Base-by-base conservation (phyloP, 1,284 basidiomycete species). In the Wallemia mellicola region DNA sequence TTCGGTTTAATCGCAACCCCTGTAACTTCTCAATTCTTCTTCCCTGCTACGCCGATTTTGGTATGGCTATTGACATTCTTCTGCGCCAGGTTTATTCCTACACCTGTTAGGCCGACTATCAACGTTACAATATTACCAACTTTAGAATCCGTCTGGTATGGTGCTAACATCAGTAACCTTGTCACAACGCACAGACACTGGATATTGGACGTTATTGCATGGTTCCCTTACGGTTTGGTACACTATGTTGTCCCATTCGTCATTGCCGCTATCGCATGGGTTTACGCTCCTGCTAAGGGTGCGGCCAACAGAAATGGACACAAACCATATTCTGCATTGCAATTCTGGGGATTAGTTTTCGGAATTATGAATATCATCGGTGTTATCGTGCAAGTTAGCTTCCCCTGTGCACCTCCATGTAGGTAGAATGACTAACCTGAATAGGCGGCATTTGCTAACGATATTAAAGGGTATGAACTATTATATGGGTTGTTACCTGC, bases 401-500 rank as follows among this genome's bases (percentile, higher is more conserved):
- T 98, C 61, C 94, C 92, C 0, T 95, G 89, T 67, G 82, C 92
- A 0, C 82, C 92, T 0, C 94, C 92, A 19, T 79, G 77, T 77
- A 60, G 70, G 74, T 72, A 19, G 22, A 14, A n/a, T 32, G 55
- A 38, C 22, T 24, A 25, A 19, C 59, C 19, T 22, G 19, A 48
- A 11, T 62, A 15, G 19, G 55, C 19, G 59, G n/a, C n/a, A n/a
- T n/a, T 54, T 33, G 26, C 2, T 24, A 1, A 7, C 11, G 59
- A 57, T 66, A 65, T 66, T 66, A 14, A 63, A 77, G 92, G 91
- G 94, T 98, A 98, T 70, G 94, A 98, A 68, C 77, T 98, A 65
- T 87, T 95, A 62, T 85, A 98, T 68, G 94, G 94, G 1, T 78
- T 96, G 28, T 92, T 86, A 0, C 92, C 92, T 0, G 92, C 92